phyloP scores from a whole-genome alignment of 129 eudicot species.

The Oenanthe sinensis region DNA sequence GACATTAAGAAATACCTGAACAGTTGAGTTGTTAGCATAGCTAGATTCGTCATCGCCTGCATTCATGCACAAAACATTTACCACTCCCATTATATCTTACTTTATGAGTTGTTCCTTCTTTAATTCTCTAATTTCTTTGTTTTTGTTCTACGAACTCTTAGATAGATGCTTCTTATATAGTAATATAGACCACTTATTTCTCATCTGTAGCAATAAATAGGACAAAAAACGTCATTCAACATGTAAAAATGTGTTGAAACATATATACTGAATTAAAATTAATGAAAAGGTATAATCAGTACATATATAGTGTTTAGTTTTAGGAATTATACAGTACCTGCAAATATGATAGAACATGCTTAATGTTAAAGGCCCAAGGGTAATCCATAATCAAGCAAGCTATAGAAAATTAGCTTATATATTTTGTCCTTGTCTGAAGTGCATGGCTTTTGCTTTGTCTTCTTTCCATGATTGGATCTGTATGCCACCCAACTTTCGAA shows the following conservation, averaged over 20 bases:
- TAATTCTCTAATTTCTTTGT: not conserved
- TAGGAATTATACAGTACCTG: not conserved
- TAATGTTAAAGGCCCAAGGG: not conserved
- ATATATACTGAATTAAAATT: not conserved
- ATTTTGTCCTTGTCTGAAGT: not conserved
- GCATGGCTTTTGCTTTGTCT: not conserved
- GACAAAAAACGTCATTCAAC: not conserved
- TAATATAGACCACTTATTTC: not conserved
- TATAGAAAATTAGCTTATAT: not conserved
- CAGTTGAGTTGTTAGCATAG: slow-evolving; percentile 6
- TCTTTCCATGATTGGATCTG: not conserved
- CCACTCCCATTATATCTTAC: not conserved
- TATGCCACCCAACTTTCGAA: not conserved
- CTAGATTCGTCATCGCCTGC: slow-evolving; percentile 3
- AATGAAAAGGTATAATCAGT: not conserved
- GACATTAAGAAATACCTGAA: not conserved
- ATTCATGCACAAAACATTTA: slow-evolving; percentile 5
- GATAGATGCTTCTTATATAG: not conserved
- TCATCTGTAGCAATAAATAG: not conserved
- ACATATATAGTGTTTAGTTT: not conserved
- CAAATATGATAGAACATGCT: not conserved
- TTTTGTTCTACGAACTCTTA: not conserved
- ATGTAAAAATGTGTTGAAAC: not conserved
- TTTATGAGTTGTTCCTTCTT: not conserved
- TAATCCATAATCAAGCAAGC: not conserved